Evolutionary conservation across 2,329 filamentous ascomycete species (phyloP).

Genomic region (Ophiostoma novo-ulmi): DNA sequence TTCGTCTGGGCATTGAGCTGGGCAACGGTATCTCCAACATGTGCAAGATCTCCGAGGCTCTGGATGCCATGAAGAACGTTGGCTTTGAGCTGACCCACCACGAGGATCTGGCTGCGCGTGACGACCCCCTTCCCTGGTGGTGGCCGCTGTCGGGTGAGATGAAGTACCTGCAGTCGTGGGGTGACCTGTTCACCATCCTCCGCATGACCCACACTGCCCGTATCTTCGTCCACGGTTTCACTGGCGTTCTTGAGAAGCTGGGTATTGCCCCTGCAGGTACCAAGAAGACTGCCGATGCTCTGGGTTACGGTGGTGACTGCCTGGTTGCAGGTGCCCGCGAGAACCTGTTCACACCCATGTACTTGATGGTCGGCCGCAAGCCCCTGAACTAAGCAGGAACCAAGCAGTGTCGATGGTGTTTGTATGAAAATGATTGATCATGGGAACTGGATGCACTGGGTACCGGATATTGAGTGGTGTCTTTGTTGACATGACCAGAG

Average conservation of each 20-base stretch:
- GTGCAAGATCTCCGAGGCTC: conserved; percentile 69
- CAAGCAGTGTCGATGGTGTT: background rate
- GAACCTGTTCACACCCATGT: conserved; percentile 98
- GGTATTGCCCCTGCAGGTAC: conserved; percentile 75
- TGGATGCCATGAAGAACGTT: conserved; percentile 77
- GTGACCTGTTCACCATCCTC: conserved; percentile 75
- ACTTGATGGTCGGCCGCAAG: conserved; percentile 91
- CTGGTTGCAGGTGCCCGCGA: conserved; percentile 80
- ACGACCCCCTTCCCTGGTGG: conserved; percentile 82
- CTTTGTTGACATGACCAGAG: background rate
- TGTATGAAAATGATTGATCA: background rate
- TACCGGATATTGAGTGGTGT: conserved; percentile 2
- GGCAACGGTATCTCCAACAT: conserved; percentile 98
- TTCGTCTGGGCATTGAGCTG: conserved; percentile 90
- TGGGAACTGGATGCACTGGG: background rate
- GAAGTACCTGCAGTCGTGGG: conserved; percentile 72
- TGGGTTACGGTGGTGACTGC: conserved; percentile 75
- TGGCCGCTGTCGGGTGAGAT: conserved; percentile 84
- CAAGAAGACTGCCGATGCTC: conserved; percentile 88
- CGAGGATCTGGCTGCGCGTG: conserved; percentile 78
- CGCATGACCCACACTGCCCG: conserved; percentile 87
- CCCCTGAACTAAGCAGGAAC: conserved; percentile 39
- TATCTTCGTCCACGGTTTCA: conserved; percentile 66
- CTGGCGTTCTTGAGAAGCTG: conserved; percentile 69
- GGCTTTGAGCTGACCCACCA: conserved; percentile 79